Evolutionary conservation across 768 basidiomycete genomes (phyloP), one percentile per base, ranked within the genome.

Genomic region (Sutorius australiensis): DNA sequence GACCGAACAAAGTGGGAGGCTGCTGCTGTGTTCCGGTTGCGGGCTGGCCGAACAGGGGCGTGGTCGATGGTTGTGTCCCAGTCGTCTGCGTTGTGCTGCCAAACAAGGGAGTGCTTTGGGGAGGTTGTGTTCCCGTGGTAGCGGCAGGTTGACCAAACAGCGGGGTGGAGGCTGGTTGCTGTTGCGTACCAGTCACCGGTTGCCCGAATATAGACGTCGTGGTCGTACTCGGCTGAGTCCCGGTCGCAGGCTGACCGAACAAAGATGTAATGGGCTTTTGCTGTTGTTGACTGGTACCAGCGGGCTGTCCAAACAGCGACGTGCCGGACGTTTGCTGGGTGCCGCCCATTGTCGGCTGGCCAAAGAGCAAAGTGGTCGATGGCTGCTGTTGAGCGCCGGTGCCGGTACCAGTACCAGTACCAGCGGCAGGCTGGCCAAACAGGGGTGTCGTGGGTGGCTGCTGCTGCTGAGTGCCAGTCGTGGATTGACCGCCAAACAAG

Each of bases 301-400:
- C 58, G 16, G 67, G 57, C 49, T 75, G 72, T 9, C 77, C 75
- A 58, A 80, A 78, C 17, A 77, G 45, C 1, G 73, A 65, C 2
- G 62, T 55, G 13, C 63, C 48, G 0, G 60, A 53, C 46, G 49
- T 24, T 36, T 70, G 69, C 27, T 72, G 75, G 41, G 55, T 70
- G 16, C 60, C 58, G n/a, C 57, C 50, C 31, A 68, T 51, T 3
- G 71, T 40, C 1, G 55, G 58, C 31, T 65, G 64, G n/a, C 66
- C 57, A 30, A 64, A 62, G 12, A 75, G 48, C 7, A 73, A 66
- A 0, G 61, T 54, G 6, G 62, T 32, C 1, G 61, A 41, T 48
- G 69, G 71, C 28, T 71, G 70, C 37, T 72, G 73, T 37, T 75
- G 75, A 33, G 55, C 71, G 16, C 60, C 53, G 24, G 24, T 24